A percentile compares a stretch with the other conserved stretches of the same genome.
These are phyloP conservation scores for Fusarium solani-melongenae DNA, from an alignment of 2,329 filamentous ascomycete genomes.

Conservation along the genomic window DNA sequence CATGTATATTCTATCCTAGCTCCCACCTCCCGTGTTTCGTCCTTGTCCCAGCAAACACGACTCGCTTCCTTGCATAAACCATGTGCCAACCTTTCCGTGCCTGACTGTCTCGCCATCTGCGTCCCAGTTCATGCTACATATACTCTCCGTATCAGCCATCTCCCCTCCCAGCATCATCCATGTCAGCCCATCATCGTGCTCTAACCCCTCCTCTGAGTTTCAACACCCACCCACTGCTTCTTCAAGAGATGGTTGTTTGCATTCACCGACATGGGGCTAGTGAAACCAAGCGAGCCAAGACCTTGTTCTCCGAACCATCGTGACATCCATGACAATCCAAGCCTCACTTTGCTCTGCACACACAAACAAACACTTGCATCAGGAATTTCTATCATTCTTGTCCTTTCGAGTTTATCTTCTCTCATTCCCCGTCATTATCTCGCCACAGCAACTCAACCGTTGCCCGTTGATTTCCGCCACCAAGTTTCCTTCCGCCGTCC, in stretches of 20 bases:
- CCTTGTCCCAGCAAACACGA: background rate
- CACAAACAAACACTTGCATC: background rate
- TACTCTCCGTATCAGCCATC: background rate
- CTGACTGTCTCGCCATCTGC: slow-evolving; percentile 5
- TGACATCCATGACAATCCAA: background rate
- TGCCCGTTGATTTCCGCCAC: slow-evolving; percentile 1
- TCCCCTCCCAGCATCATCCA: background rate
- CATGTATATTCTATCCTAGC: background rate
- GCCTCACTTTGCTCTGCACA: background rate
- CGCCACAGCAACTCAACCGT: slow-evolving; percentile 3
- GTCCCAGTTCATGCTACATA: background rate
- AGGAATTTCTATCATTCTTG: slow-evolving; percentile 22
- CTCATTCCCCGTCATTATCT: slow-evolving; percentile 33
- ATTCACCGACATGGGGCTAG: background rate
- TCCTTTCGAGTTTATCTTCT: slow-evolving; percentile 19
- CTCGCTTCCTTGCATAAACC: slow-evolving; percentile 14
- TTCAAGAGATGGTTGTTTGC: background rate
- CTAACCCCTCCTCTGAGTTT: background rate
- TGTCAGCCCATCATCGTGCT: background rate
- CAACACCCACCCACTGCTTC: background rate
- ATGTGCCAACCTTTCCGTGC: background rate
- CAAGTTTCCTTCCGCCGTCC: slow-evolving; percentile 6
- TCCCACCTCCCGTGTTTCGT: background rate
- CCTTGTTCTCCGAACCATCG: background rate
- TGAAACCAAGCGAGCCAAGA: background rate